Percentiles rank a stretch among this genome's conserved stretches.
Conservation (phyloP, 495 filamentous ascomycete species). For the Penicillium goetzii region DNA sequence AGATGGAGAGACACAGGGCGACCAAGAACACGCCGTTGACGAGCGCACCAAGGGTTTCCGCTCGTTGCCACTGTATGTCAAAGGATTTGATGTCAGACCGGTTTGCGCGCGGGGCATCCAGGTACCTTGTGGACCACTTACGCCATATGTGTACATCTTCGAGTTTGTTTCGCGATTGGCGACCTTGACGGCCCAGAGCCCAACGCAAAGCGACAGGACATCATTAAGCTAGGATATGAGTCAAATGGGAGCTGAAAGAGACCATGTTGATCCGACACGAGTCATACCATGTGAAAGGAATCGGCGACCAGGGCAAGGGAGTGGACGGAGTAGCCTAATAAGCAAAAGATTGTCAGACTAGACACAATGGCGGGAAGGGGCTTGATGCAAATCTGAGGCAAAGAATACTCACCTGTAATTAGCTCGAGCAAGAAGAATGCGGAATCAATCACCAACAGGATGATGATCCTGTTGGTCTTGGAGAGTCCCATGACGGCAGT, state of each 20-base stretch:
- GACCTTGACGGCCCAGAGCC: conserved; percentile 92
- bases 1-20: conserved; percentile 91
- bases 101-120: conserved; percentile 13
- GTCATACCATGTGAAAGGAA: conserved; percentile 93
- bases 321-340: conserved; percentile 73
- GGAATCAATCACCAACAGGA: conserved; percentile 88
- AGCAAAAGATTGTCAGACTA: conserved; percentile 20
- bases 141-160: conserved; percentile 91
- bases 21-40: conserved; percentile 97
- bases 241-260: conserved; percentile 16
- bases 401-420: conserved; percentile 60
- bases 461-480: conserved; percentile 87
- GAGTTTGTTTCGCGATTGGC: conserved; percentile 76
- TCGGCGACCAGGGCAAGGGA: conserved; percentile 94
- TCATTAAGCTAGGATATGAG: conserved; percentile 69
- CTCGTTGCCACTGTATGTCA: conserved; percentile 80
- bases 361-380: background rate
- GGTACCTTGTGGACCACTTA: conserved; percentile 47
- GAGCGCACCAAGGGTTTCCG: conserved; percentile 94
- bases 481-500: conserved; percentile 75
- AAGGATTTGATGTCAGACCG: conserved; percentile 35
- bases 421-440: conserved; percentile 90
- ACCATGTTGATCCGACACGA: background rate
- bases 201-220: conserved; percentile 89
- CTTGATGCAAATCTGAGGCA: too few relatives aligned